Percentiles rank a stretch among this genome's conserved stretches.
phyloP scores from a whole-genome alignment of 1,284 basidiomycete species.

The Melampsora larici-populina region DNA sequence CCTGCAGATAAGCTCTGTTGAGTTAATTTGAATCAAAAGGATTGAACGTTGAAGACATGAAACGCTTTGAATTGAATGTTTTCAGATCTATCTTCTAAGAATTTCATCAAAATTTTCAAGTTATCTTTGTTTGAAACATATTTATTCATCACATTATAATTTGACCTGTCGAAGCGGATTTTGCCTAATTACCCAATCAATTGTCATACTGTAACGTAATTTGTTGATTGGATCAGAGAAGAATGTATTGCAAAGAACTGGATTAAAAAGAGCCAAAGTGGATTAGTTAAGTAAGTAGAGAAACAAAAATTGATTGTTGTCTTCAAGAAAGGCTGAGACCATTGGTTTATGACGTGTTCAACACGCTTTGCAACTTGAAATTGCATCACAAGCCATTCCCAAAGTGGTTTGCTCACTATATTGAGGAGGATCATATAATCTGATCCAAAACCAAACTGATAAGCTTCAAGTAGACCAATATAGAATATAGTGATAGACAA shows the following conservation, averaged over 20 bases:
- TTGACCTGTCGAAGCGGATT: conserved; percentile 92
- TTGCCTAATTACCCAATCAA: conserved; percentile 96
- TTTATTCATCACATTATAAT: conserved; percentile 97
- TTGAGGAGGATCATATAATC: conserved; percentile 93
- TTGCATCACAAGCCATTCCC: conserved; percentile 95
- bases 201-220: conserved; percentile 99
- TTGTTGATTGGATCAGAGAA: too few species aligned
- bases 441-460: conserved; percentile 55
- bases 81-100: conserved; percentile 91
- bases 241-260: conserved; percentile 95
- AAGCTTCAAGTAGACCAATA: not conserved
- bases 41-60: conserved; percentile 93
- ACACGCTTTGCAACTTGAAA: conserved; percentile 78
- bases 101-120: conserved; percentile 99
- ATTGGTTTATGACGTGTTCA: conserved; percentile 91
- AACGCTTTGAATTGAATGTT: conserved; percentile 99
- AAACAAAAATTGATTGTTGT: conserved; percentile 72
- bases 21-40: conserved; percentile 12
- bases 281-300: not conserved
- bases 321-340: conserved; percentile 92
- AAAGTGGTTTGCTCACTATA: conserved; percentile 98
- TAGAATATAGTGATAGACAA: conserved; percentile 25
- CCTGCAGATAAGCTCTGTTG: too few species aligned
- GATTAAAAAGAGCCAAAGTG: not conserved
- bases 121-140: conserved; percentile 83